Base-by-base conservation (phyloP, 1,284 basidiomycete species). In the Ustilago shanxiensis region DNA sequence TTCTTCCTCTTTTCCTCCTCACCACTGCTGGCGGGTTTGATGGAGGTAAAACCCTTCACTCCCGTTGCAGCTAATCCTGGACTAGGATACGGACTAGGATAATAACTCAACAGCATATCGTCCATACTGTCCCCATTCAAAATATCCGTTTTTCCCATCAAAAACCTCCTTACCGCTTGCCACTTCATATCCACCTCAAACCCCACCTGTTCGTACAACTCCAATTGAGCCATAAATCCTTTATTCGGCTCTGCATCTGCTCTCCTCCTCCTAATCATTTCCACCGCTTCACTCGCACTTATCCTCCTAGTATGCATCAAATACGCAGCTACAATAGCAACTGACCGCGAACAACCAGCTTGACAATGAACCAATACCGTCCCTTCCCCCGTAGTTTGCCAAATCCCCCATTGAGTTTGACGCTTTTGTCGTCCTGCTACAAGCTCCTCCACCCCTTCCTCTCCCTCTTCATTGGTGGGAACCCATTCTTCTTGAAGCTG, bases 311-410 rank as follows among this genome's bases (percentile, higher is more conserved):
- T 81, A 20, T 65, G 50, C 86, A 87, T 87, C 10, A 87, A 72
- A 58, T 86, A 87, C 10, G 87, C 87, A 0, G 84, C 82, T 24
- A 82, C 82, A 22, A 87, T 82, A 51, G 76, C 76, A 6, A 79
- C 79, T 22, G 86, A 86, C 3, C 87, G 76, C 10, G 84, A 84
- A 14, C 86, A 80, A 10, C 86, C 86, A 0, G 87, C 86, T 59
- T 87, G 86, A 53, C 87, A 87, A 59, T 87, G 87, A 1, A 87
- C 86, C 16, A 87, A 79, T 0, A 87, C 84, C 24, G 80, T 82
- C 4, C 84, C 79, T 0, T 69, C 60, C 11, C 79, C 75, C 0
- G 55, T 72, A 1, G 80, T 72, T 47, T 72, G 68, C 82, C 82
- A 83, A 9, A 58, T 64, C 3, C 80, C 82, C 63, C 68, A 77